Conservation (phyloP, 2,329 filamentous ascomycete species). For the Epicoccum sorghinum region DNA sequence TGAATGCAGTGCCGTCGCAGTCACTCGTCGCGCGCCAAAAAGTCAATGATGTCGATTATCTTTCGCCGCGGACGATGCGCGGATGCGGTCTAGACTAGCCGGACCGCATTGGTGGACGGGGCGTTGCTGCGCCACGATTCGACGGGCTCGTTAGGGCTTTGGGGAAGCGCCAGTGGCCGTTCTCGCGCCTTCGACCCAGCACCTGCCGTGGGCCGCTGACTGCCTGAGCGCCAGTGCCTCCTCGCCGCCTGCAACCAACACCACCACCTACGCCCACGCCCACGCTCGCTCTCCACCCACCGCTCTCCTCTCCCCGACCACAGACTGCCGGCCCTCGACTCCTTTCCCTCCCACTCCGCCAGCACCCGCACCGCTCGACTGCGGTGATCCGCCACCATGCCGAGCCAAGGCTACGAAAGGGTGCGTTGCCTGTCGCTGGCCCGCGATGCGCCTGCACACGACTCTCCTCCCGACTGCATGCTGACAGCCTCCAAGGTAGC, state of each 20-base stretch:
- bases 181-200: slow-evolving; percentile 2
- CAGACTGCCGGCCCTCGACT: background rate
- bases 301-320: background rate
- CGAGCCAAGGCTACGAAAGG: slow-evolving; percentile 56
- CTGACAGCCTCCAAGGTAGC: slow-evolving; percentile 44
- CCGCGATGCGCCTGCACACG: background rate
- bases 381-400: slow-evolving; percentile 44
- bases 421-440: slow-evolving; percentile 43
- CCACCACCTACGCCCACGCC: background rate
- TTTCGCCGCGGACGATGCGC: slow-evolving; percentile 4
- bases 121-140: slow-evolving; percentile 8
- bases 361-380: background rate
- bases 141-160: background rate
- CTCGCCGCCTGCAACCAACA: slow-evolving; percentile 1
- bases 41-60: slow-evolving; percentile 12
- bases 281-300: background rate
- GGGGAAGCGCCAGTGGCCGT: background rate
- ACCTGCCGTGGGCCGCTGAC: slow-evolving; percentile 8
- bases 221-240: background rate
- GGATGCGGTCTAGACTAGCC: background rate
- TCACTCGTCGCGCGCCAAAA: background rate
- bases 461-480: background rate
- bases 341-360: background rate
- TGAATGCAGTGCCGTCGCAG: no score
- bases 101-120: background rate